Base-by-base conservation (phyloP, 768 basidiomycete genomes). In the Hydnomerulius pinastri region DNA sequence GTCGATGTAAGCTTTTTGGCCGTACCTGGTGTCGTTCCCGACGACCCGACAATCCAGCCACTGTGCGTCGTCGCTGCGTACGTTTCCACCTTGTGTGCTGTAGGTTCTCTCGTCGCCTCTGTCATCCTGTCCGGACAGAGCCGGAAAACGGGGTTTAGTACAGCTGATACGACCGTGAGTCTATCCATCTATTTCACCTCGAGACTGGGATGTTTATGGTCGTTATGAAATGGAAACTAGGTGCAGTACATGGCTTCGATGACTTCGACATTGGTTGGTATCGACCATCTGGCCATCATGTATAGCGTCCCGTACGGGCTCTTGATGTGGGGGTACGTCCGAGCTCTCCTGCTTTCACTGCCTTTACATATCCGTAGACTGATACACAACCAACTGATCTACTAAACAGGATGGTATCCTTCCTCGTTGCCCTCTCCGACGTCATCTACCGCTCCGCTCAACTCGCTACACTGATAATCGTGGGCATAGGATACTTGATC, bases 1-100 rank as follows among this genome's bases (percentile, higher is more conserved):
- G 77, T 77, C 2, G 80, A 81, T 45, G 75, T 85, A 2, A 75
- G 75, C 0, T 80, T 82, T 56, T 60, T 84, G 10, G 74, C 77
- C 8, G 80, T 82, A 18, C 75, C 75, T 20, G 67, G 67, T 33
- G 69, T 76, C 39, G 71, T 36, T 27, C 2, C 61, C 39, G 46
- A 23, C 8, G 8, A 17, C 13, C 5, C 23, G 23, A 13, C 38
- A n/a, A 23, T 13, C 27, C 50, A 33, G 35, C 41, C 41, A 64
- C 8, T 66, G 51, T 4, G 37, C 56, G 2, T 60, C 30, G 65
- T 75, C 10, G 58, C 71, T 6, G 68, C 68, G 49, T 77, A 74
- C 37, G 46, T 72, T 9, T 77, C 77, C 1, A 66, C 66, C 8
- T 43, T 74, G 6, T 60, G 66, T 21, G 66, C 64, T 37, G 51